Evolutionary conservation across 768 basidiomycete genomes (phyloP).

Genomic region (Coprinopsis sp.): DNA sequence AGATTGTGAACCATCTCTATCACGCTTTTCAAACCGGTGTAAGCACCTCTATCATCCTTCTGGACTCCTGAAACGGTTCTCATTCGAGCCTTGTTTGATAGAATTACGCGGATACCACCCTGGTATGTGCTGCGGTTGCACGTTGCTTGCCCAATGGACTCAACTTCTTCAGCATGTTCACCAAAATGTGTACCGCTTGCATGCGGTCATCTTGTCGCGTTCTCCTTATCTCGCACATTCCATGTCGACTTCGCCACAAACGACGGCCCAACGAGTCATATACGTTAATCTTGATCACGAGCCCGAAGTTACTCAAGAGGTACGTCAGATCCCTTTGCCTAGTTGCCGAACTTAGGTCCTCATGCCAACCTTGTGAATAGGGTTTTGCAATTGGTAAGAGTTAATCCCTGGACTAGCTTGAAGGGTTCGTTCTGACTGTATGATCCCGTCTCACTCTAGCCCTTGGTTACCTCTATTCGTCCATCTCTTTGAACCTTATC

Average conservation of each 20-base stretch:
- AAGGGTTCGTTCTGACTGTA: conserved; percentile 6
- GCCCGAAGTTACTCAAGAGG: conserved; percentile 82
- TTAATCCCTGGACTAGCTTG: conserved; percentile 4
- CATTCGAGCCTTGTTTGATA: conserved; percentile 24
- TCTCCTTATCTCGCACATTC: conserved; percentile 86
- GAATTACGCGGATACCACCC: conserved; percentile 81
- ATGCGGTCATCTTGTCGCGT: conserved; percentile 81
- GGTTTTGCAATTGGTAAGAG: conserved; percentile 69
- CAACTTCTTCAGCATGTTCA: conserved; percentile 55
- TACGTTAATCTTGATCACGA: conserved; percentile 74
- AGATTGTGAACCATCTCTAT: conserved; percentile 75
- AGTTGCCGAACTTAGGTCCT: conserved; percentile 10
- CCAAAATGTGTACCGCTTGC: conserved; percentile 70
- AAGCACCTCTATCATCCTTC: conserved; percentile 29
- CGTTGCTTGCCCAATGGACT: conserved; percentile 3
- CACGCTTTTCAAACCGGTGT: conserved; percentile 79
- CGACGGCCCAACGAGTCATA: conserved; percentile 60
- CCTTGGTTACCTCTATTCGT: conserved; percentile 77
- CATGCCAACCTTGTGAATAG: conserved; percentile 29
- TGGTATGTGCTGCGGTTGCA: conserved; percentile 37
- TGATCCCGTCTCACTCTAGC: conserved; percentile 37
- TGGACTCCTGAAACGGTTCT: not conserved
- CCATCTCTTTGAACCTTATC: conserved; percentile 62
- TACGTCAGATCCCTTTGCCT: conserved; percentile 32
- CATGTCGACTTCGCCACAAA: conserved; percentile 76